These are phyloP conservation scores for Claviceps spartinae DNA, from an alignment of 2,329 filamentous ascomycete species.

Conservation along the genomic window DNA sequence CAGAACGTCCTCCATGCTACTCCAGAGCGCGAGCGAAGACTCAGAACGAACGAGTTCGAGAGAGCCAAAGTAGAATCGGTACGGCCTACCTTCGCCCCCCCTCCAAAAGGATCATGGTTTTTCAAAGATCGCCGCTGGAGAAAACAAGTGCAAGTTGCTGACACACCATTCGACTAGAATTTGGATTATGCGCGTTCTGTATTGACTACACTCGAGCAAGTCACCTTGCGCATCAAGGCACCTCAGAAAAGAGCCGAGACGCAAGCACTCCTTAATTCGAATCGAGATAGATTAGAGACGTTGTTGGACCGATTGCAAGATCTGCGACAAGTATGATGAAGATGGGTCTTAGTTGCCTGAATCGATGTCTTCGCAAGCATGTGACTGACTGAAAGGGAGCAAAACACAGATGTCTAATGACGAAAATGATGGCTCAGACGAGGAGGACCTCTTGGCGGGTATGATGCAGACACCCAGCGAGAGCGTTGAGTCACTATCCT, in stretches of 20 bases:
- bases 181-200: constrained; percentile 57
- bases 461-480: constrained; percentile 42
- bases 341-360: neutral
- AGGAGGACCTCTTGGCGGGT: constrained; percentile 42
- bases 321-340: constrained; percentile 42
- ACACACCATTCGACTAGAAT: constrained; percentile 34
- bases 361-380: neutral
- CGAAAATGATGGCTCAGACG: constrained; percentile 34
- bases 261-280: constrained; percentile 49
- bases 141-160: neutral
- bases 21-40: constrained; percentile 40
- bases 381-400: constrained; percentile 6
- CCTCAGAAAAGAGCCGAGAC: constrained; percentile 43
- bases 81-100: constrained; percentile 20
- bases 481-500: constrained; percentile 30
- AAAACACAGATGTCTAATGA: constrained; percentile 19
- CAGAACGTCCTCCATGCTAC: constrained; percentile 49
- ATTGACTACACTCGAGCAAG: constrained; percentile 58
- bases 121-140: neutral
- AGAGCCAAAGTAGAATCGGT: constrained; percentile 30
- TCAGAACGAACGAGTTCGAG: constrained; percentile 52
- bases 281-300: constrained; percentile 52
- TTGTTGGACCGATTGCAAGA: constrained; percentile 55
- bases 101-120: neutral
- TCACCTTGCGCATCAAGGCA: constrained; percentile 45